These are phyloP conservation scores for Penstemon barbatus DNA, from an alignment of 257 asterid species.

Conservation along the genomic window DNA sequence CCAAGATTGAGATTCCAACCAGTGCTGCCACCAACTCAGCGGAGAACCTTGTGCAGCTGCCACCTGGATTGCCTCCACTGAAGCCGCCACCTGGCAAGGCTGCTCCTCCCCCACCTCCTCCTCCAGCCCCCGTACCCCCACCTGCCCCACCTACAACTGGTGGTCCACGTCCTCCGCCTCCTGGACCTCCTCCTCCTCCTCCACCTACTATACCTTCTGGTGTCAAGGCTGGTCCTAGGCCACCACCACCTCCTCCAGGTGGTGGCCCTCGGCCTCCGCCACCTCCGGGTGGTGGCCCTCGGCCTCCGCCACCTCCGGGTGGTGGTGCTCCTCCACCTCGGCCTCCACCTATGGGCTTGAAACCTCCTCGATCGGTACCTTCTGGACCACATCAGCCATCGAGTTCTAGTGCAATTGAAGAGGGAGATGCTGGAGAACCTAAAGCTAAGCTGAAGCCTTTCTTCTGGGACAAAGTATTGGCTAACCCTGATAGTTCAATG, in stretches of 20 bases:
- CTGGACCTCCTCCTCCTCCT: slow-evolving; percentile 25
- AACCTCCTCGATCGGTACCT: slow-evolving; percentile 52
- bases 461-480: slow-evolving; percentile 97
- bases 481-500: slow-evolving; percentile 83
- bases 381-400: slow-evolving; percentile 39
- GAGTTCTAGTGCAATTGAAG: slow-evolving; percentile 31
- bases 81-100: slow-evolving; percentile 80
- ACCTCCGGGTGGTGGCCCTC: slow-evolving; percentile 37
- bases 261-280: slow-evolving; percentile 28
- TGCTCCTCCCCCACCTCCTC: slow-evolving; percentile 37
- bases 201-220: slow-evolving; percentile 34
- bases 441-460: slow-evolving; percentile 94
- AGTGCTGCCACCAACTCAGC: slow-evolving; percentile 33
- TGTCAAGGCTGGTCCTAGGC: slow-evolving; percentile 20
- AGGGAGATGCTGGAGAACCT: slow-evolving; percentile 38
- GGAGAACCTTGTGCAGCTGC: slow-evolving; percentile 30
- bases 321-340: slow-evolving; percentile 47
- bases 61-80: slow-evolving; percentile 59
- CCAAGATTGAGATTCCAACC: slow-evolving; percentile 44
- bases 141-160: slow-evolving; percentile 18
- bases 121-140: slow-evolving; percentile 31
- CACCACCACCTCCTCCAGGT: slow-evolving; percentile 19
- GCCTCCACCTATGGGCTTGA: slow-evolving; percentile 41
- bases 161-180: slow-evolving; percentile 26
- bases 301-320: slow-evolving; percentile 50